These are phyloP conservation scores for Emydomyces testavorans DNA, from an alignment of 2,329 filamentous ascomycete genomes.

Conservation along the genomic window DNA sequence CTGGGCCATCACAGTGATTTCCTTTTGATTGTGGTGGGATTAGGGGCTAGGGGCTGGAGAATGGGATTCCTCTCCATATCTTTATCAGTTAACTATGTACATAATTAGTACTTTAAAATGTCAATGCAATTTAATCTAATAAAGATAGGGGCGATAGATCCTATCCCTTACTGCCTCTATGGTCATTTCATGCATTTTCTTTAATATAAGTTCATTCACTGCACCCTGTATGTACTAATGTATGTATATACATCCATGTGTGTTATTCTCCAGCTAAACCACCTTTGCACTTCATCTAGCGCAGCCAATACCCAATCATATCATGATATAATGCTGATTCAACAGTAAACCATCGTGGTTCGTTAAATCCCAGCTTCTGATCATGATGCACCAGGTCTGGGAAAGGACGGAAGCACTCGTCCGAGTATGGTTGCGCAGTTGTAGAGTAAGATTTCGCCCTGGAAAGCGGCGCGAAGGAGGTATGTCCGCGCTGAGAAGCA, in stretches of 20 bases:
- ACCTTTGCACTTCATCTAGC: neutral
- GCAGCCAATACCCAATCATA: constrained; percentile 18
- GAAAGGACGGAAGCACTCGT: neutral
- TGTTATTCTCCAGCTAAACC: neutral
- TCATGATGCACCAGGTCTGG: neutral
- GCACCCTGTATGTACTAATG: neutral
- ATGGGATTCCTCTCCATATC: no score
- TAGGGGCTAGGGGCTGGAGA: no score
- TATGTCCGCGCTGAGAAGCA: neutral
- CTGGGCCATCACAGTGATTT: no score
- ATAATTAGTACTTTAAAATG: no score
- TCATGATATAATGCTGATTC: constrained; percentile 14
- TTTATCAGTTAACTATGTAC: no score
- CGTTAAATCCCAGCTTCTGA: neutral
- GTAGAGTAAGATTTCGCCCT: constrained; percentile 7
- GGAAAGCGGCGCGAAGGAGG: neutral
- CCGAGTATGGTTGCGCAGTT: constrained; percentile 8
- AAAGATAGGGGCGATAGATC: no score
- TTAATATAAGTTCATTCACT: no score
- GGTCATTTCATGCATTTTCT: no score
- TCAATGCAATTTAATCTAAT: no score
- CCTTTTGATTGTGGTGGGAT: no score
- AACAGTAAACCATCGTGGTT: constrained; percentile 13
- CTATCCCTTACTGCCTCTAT: no score
- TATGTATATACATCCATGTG: neutral